Evolutionary conservation across 164 flowering plant species (phyloP).

Genomic region (Warburgia ugandensis): DNA sequence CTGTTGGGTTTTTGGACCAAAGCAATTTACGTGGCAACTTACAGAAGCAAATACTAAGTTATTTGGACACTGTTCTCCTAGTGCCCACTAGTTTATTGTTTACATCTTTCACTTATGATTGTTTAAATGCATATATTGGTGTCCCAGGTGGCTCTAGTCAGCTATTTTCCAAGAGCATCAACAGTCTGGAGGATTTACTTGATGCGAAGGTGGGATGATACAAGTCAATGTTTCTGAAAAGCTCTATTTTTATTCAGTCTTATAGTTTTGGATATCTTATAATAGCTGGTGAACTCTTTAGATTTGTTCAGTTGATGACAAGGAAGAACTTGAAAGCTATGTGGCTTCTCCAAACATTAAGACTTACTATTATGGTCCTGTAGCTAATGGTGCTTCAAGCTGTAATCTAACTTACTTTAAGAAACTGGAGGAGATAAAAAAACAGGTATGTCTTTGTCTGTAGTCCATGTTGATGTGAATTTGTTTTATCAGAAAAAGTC

Average conservation of each 20-base stretch:
- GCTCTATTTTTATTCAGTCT: not conserved
- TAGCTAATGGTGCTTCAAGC: slow-evolving; percentile 16
- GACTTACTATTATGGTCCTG: slow-evolving; percentile 48
- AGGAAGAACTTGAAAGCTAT: slow-evolving; percentile 53
- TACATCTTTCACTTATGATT: too few relatives aligned
- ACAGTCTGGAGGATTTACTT: slow-evolving; percentile 74
- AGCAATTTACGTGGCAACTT: not conserved
- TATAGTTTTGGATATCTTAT: not conserved
- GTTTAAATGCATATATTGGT: not conserved
- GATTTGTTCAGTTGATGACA: slow-evolving; percentile 73
- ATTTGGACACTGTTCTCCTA: too few relatives aligned
- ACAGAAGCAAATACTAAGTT: too few relatives aligned
- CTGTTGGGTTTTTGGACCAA: too few relatives aligned
- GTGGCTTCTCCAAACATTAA: slow-evolving; percentile 59
- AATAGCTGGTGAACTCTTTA: too few relatives aligned
- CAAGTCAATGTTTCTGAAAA: slow-evolving; percentile 1
- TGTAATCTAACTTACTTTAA: slow-evolving; percentile 8
- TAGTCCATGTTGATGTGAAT: not conserved
- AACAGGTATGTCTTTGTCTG: slow-evolving; percentile 50
- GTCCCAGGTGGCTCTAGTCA: slow-evolving; percentile 54
- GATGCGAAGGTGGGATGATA: slow-evolving; percentile 69
- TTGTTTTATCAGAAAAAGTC: too few relatives aligned
- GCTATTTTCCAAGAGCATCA: slow-evolving; percentile 50
- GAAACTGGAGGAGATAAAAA: slow-evolving; percentile 57
- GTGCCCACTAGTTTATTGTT: too few relatives aligned